Base-by-base conservation (phyloP, 805 yeast species). In the Saturnispora gosingensis region DNA sequence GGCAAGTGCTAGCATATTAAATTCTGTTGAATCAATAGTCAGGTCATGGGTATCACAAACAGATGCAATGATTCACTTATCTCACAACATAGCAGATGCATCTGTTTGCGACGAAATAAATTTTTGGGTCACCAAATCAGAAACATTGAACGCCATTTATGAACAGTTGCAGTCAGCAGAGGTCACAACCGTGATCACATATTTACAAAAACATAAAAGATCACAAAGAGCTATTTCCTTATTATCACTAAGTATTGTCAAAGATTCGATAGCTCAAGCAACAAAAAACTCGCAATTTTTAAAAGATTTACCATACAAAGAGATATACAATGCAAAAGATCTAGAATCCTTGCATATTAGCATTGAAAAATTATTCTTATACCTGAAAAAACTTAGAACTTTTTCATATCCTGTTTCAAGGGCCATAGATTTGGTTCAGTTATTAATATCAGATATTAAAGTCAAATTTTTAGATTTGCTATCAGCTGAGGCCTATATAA, bases 151-250 rank as follows among this genome's bases (percentile, higher is more conserved):
- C 2, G 68, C 80, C 1, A 72, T 86, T 0, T 76, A 78, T 49
- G 70, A 71, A 1, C 96, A 88, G 61, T 65, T 86, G 1, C 64
- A 72, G 3, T 69, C 78, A 1, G 72, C 73, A 0, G 82, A 78
- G 35, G 77, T 88, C 1, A 68, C 66, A 20, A 63, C 76, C 8
- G 80, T 93, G 0, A 65, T 88, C 13, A 78, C 76, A 1, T 69
- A 85, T 0, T 70, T 90, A 51, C 77, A 78, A 53, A 68, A 74
- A 15, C 88, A 89, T 2, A 89, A 86, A 58, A 72, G 97, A 56
- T 86, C 82, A 61, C 95, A 86, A 62, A 82, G 88, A 1, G 82
- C 90, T 0, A 77, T 80, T n/a, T 75, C 84, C 35, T 83, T 86
- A 59, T 69, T 77, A 34, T 78, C 88, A 5, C 95, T 87, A 59